Evolutionary conservation across 768 basidiomycete genomes (phyloP), one percentile per base, ranked within the genome.

Genomic region (Agaricus sinodeliciosus): DNA sequence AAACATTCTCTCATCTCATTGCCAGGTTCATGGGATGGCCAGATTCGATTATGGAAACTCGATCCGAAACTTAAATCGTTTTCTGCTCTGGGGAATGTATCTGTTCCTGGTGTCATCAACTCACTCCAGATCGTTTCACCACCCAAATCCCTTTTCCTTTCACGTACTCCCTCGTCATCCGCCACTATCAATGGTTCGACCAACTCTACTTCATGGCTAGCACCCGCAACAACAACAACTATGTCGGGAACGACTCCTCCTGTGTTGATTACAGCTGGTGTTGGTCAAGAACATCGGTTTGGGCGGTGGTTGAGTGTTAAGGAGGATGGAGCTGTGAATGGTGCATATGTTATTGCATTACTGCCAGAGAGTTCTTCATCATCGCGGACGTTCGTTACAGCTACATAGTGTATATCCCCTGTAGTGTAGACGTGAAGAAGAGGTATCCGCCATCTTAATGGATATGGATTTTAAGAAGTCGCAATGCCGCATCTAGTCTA

Each of bases 21-120:
- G 28, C 2, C 56, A 96, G 94, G 95, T 28, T 98, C 96, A 9
- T 98, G 90, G 87, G 93, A 96, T 57, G 92, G 93, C 42, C 65
- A 76, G 44, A 80, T 98, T 61, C 87, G 89, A 46, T 72, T 99
- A 65, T 99, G 96, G 95, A 85, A 90, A 62, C 73, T 99, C 28
- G 88, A 94, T 57, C 60, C 80, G 0, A 86, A 82, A 57, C 68
- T 94, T 12, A 87, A 82, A 61, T 85, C 85, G 0, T 95, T 99
- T 67, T 67, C 80, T 11, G 78, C 78, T 1, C 62, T 84, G 11
- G 84, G 83, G 12, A 79, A 75, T 4, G 67, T 94, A 16, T 70
- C 82, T 1, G 84, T 81, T 0, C 78, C 74, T 0, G 96, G 96
- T 0, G 81, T 95, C 52, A 74, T 97, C 63, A 99, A 99, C 69